Evolutionary conservation across 441 rosid genomes (phyloP), one percentile per base, ranked within the genome.

Genomic region (Breynia disticha): DNA sequence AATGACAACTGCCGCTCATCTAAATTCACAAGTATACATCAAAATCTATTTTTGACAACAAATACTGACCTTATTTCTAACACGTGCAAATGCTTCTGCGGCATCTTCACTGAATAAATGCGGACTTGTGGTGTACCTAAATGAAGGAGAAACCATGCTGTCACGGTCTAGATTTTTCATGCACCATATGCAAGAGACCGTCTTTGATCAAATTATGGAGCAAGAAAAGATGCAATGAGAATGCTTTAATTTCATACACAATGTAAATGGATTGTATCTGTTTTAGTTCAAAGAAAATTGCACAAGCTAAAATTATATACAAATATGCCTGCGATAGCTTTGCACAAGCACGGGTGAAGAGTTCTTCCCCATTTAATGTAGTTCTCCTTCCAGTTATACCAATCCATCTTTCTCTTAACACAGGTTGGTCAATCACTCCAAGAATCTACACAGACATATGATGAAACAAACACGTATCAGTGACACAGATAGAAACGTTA

Each of bases 71-170:
- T 93, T 80, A 63, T 56, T 78, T 79, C 95, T 82, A 66, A 89
- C 91, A 50, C 95, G 90, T 70, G 80, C 72, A 79, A 65, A 93
- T 68, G 95, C 97, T 56, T 84, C 78, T 55, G 48, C 90, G 60
- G 95, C 95, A 64, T 80, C 88, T 56, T 59, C 91, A 22, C 63
- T 77, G 59, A 93, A 93, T 61, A 93, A 80, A 76, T 88, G 98
- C 12, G 98, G 98, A 68, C 97, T 93, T 19, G 95, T 93, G 48
- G 97, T 93, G 76, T 88, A 88, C 71, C 98, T 93, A 62, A 53
- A 42, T 49, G 63, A 50, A 32, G 16, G 11, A 0, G 22, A 13
- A 61, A 16, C 39, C 24, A 53, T 24, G 32, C 32, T 24, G 32
- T 24, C 7, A 24, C 32, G 32, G 32, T 24, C 32, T 24, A 24